Evolutionary conservation across 495 filamentous ascomycete species (phyloP).

Genomic region (Amniculicola lignicola): DNA sequence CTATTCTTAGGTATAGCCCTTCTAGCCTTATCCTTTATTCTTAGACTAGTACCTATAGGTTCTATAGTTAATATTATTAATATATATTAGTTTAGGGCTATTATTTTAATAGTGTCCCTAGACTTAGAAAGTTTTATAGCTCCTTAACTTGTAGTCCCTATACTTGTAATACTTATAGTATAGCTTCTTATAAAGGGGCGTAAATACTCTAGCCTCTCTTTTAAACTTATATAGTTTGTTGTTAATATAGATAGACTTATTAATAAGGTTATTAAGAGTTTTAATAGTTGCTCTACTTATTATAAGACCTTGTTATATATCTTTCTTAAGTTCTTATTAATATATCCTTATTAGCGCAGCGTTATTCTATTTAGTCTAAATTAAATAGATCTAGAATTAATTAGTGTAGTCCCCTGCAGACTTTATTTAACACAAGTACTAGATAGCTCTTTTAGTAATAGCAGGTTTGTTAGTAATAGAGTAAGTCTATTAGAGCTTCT

Average conservation of each 20-base stretch:
- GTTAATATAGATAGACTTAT: slow-evolving; percentile 1
- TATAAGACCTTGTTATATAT: neutral
- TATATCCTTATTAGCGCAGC: neutral
- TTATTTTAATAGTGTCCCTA: neutral
- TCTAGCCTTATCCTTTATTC: neutral
- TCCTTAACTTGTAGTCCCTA: no score
- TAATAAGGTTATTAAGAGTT: neutral
- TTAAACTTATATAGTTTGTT: neutral
- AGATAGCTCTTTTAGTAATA: no score
- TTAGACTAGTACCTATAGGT: neutral
- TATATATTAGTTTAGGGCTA: neutral
- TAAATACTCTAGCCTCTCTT: neutral
- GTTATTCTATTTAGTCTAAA: no score
- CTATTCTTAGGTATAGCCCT: neutral
- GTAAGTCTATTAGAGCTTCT: no score
- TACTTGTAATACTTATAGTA: neutral
- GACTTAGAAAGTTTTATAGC: neutral
- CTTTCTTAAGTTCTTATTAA: neutral
- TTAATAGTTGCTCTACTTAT: neutral
- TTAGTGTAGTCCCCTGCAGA: no score
- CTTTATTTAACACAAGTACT: no score
- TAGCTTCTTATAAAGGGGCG: neutral
- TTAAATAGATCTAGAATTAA: slow-evolving; percentile 2
- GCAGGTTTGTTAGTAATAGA: no score
- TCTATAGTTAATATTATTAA: neutral